A percentile compares a stretch with the other conserved stretches of the same genome.
Conservation (phyloP, 805 yeast genomes). For the Metschnikowia matae region DNA sequence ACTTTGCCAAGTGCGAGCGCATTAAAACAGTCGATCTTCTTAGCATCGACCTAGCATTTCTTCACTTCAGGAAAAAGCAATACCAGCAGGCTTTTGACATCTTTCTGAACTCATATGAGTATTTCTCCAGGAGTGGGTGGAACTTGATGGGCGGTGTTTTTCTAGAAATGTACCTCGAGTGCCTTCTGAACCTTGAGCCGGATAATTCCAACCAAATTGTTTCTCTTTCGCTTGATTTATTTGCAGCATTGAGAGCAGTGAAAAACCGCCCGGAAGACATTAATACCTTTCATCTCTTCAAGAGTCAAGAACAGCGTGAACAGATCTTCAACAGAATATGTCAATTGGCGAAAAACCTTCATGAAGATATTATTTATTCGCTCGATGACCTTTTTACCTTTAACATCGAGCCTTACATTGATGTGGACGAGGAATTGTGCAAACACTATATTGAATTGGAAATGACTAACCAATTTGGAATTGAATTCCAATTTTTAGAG, state of each 20-base stretch:
- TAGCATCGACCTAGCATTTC: conserved; percentile 72
- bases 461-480: conserved; percentile 28
- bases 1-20: conserved; percentile 49
- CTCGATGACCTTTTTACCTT: conserved; percentile 35
- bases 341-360: conserved; percentile 4
- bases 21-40: conserved; percentile 68
- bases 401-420: conserved; percentile 34
- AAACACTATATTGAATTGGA: conserved; percentile 33
- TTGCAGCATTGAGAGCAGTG: conserved; percentile 27
- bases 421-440: conserved; percentile 25
- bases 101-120: conserved; percentile 63
- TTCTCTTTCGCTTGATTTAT: conserved; percentile 38
- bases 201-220: conserved; percentile 27
- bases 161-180: conserved; percentile 62
- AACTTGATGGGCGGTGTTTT: conserved; percentile 61
- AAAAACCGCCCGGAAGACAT: conserved; percentile 19
- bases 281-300: conserved; percentile 25
- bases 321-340: conserved; percentile 5
- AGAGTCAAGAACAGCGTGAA: conserved; percentile 13
- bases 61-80: conserved; percentile 55
- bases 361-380: conserved; percentile 18
- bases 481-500: conserved; percentile 20
- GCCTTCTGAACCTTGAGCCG: conserved; percentile 46
- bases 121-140: conserved; percentile 74
- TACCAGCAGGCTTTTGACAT: conserved; percentile 60